Conservation (phyloP, 2,329 filamentous ascomycete species). For the Colletotrichum agaves region DNA sequence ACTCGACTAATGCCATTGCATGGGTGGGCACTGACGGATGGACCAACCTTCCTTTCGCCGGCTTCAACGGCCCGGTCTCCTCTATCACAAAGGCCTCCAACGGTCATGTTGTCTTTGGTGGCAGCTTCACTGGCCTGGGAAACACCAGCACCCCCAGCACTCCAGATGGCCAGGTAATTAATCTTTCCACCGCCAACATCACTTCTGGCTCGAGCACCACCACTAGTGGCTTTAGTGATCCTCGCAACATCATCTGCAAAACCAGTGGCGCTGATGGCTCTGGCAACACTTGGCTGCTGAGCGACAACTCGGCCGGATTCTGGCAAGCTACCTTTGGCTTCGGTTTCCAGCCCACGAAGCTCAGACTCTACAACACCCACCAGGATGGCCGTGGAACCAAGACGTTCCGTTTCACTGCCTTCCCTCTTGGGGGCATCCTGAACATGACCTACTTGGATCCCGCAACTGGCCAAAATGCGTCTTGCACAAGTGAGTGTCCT, state of each 20-base stretch:
- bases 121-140: conserved; percentile 86
- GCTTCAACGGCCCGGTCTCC: conserved; percentile 92
- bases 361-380: conserved; percentile 89
- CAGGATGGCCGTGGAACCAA: conserved; percentile 86
- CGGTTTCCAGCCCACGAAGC: conserved; percentile 85
- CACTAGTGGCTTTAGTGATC: conserved; percentile 75
- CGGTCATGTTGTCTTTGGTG: conserved; percentile 91
- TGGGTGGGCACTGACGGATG: conserved; percentile 78
- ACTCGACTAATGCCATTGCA: conserved; percentile 89
- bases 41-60: conserved; percentile 86
- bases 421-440: conserved; percentile 92
- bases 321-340: conserved; percentile 89
- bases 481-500: conserved; percentile 87
- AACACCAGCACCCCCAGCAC: conserved; percentile 77
- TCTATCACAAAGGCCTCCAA: conserved; percentile 84
- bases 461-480: conserved; percentile 70
- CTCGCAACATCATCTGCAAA: conserved; percentile 85
- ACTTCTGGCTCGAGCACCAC: conserved; percentile 71
- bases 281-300: conserved; percentile 86
- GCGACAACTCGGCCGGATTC: conserved; percentile 78
- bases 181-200: conserved; percentile 82
- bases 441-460: conserved; percentile 93
- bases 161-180: conserved; percentile 82
- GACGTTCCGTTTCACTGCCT: conserved; percentile 85
- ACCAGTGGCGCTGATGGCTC: conserved; percentile 71